Evolutionary conservation across 2,329 filamentous ascomycete genomes (phyloP).

Genomic region (Neophaeococcomyces aloes): DNA sequence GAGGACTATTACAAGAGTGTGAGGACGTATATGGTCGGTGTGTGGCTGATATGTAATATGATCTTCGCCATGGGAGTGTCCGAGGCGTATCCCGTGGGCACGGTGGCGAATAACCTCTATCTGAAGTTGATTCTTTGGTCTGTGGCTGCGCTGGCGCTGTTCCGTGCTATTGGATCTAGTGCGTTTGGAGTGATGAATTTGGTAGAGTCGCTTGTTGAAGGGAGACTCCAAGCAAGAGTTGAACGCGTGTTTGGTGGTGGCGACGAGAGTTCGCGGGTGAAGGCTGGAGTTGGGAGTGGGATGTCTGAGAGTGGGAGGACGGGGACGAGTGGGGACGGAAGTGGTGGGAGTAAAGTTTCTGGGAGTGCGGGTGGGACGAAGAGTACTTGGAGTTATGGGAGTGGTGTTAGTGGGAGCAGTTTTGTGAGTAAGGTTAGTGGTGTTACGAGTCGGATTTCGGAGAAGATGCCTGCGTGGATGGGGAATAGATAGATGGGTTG

Average conservation of each 20-base stretch:
- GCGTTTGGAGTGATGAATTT: constrained; percentile 76
- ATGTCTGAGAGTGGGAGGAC: constrained; percentile 12
- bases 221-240: constrained; percentile 52
- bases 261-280: constrained; percentile 16
- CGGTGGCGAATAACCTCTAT: constrained; percentile 76
- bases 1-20: constrained; percentile 98
- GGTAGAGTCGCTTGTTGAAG: constrained; percentile 77
- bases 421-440: constrained; percentile 9
- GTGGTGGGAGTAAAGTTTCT: constrained; percentile 1
- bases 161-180: constrained; percentile 72
- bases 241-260: constrained; percentile 19
- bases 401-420: constrained; percentile 4
- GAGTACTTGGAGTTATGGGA: constrained; percentile 1
- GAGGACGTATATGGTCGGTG: constrained; percentile 92
- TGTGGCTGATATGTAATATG: constrained; percentile 87
- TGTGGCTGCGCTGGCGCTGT: constrained; percentile 75
- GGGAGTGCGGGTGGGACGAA: constrained; percentile 2
- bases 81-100: constrained; percentile 65
- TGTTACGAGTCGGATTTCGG: constrained; percentile 17
- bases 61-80: constrained; percentile 87
- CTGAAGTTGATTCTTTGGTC: constrained; percentile 87
- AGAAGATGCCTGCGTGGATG: constrained; percentile 17
- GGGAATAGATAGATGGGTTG: constrained; percentile 6
- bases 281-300: constrained; percentile 13
- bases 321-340: constrained; percentile 3